These are phyloP conservation scores for Caryopteris hybrid DNA, from an alignment of 305 asterid genomes.

Conservation along the genomic window DNA sequence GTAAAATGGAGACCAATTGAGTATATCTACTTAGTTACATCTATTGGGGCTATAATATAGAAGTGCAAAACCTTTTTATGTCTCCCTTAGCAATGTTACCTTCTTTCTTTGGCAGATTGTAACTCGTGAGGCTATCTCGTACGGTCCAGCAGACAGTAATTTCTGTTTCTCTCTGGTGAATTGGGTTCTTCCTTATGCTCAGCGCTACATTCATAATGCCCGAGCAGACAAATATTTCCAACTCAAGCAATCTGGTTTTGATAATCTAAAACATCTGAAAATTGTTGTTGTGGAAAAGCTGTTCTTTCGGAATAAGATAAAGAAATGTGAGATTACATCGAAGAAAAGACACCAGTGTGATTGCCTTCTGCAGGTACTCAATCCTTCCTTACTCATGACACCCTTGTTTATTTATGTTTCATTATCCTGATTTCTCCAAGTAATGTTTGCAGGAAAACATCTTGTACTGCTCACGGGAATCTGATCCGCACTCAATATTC, in stretches of 20 bases:
- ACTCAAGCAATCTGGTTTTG: constrained; percentile 60
- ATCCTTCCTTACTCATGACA: not conserved
- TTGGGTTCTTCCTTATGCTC: constrained; percentile 92
- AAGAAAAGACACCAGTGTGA: constrained; percentile 53
- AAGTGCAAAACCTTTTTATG: not conserved
- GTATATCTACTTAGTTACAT: not conserved
- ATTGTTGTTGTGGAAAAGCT: constrained; percentile 64
- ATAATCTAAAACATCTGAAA: constrained; percentile 44
- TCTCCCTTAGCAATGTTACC: constrained; percentile 15
- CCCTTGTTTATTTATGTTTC: not conserved
- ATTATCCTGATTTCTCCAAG: constrained; percentile 1
- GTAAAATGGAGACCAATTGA: no score
- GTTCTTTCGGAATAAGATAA: constrained; percentile 65
- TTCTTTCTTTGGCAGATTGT: constrained; percentile 61
- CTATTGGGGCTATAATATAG: constrained; percentile 9
- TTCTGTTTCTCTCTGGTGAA: constrained; percentile 54
- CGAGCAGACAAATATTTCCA: constrained; percentile 56
- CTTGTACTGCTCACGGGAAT: constrained; percentile 55
- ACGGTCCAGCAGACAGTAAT: constrained; percentile 43
- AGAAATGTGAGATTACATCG: constrained; percentile 39
- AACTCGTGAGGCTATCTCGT: constrained; percentile 64
- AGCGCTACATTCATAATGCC: constrained; percentile 51
- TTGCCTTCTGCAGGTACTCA: constrained; percentile 81
- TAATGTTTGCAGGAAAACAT: constrained; percentile 51
- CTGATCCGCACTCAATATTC: constrained; percentile 67